These are phyloP conservation scores for Pelargonium citronellum DNA, from an alignment of 441 rosid genomes.

Conservation along the genomic window DNA sequence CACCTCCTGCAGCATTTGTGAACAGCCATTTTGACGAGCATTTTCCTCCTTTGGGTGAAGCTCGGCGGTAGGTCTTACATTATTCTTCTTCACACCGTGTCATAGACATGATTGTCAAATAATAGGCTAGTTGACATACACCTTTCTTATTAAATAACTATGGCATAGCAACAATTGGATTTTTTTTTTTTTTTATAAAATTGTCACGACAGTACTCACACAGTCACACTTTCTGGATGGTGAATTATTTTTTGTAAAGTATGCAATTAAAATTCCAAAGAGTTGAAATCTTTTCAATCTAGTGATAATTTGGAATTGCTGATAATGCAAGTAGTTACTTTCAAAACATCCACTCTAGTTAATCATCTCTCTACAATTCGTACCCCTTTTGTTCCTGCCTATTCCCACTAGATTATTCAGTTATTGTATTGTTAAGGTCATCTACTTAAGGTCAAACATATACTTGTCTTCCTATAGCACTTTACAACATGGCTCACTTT, in stretches of 20 bases:
- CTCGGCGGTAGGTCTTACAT: constrained; percentile 34
- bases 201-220: not conserved
- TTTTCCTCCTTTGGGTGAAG: constrained; percentile 27
- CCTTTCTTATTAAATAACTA: not conserved
- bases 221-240: not conserved
- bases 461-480: not conserved
- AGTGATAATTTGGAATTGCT: not conserved
- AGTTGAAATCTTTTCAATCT: too few relatives aligned
- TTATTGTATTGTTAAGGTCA: not conserved
- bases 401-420: not conserved
- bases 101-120: not conserved
- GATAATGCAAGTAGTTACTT: not conserved
- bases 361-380: not conserved
- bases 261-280: too few relatives aligned
- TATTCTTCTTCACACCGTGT: not conserved
- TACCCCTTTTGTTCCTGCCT: not conserved
- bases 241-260: too few relatives aligned
- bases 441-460: not conserved
- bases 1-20: constrained; percentile 29
- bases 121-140: not conserved
- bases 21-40: constrained; percentile 26
- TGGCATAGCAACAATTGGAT: not conserved
- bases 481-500: constrained; percentile 2
- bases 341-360: not conserved
- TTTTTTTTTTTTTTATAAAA: not conserved